Conservation (phyloP, 2,329 filamentous ascomycete genomes). For the Apiospora koreana region DNA sequence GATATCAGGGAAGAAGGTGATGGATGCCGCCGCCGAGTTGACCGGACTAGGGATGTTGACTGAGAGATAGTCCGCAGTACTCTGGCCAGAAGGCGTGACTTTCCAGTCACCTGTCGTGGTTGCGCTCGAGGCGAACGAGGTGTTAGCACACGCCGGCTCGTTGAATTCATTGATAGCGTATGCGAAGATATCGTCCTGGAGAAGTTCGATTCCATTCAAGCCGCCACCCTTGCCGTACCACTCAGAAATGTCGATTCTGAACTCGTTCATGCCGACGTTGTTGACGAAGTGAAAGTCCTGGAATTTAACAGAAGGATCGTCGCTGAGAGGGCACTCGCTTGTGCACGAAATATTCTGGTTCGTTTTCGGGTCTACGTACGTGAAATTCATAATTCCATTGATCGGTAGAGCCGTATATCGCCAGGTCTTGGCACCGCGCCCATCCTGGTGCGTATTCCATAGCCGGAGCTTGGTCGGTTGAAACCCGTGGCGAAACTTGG, state of each 20-base stretch:
- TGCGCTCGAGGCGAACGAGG: constrained; percentile 65
- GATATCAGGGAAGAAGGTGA: constrained; percentile 83
- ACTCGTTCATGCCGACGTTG: constrained; percentile 80
- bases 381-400: constrained; percentile 94
- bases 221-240: constrained; percentile 89
- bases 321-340: constrained; percentile 79
- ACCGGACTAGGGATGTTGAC: constrained; percentile 60
- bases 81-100: constrained; percentile 65
- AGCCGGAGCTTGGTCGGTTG: constrained; percentile 83
- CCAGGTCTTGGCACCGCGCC: constrained; percentile 85
- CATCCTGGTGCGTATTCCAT: constrained; percentile 83
- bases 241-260: constrained; percentile 81
- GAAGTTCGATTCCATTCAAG: constrained; percentile 82
- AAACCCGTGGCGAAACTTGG: constrained; percentile 80
- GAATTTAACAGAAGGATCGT: constrained; percentile 63
- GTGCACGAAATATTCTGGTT: constrained; percentile 74
- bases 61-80: constrained; percentile 75
- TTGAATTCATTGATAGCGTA: constrained; percentile 90
- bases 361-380: constrained; percentile 76
- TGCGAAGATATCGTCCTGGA: constrained; percentile 79
- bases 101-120: constrained; percentile 75
- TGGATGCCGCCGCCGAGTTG: constrained; percentile 60
- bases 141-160: constrained; percentile 75
- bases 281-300: constrained; percentile 96
- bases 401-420: constrained; percentile 83